Evolutionary conservation across 2,329 filamentous ascomycete species (phyloP).

Genomic region (Zopfia rhizophila): DNA sequence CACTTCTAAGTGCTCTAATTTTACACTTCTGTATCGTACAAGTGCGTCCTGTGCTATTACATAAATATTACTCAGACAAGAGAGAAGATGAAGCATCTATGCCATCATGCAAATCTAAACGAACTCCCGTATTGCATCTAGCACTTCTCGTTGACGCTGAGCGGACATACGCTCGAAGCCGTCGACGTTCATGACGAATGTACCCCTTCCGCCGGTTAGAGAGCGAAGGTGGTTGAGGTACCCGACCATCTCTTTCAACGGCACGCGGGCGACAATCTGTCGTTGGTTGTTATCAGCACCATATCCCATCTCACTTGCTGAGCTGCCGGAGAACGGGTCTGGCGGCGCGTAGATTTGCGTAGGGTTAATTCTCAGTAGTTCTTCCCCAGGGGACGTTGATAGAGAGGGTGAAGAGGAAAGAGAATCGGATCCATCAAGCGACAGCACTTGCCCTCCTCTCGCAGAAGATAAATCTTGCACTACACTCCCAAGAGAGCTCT

Average conservation of each 20-base stretch:
- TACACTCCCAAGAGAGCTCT: slow-evolving; percentile 81
- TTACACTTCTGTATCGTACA: too few species aligned
- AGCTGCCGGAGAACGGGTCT: slow-evolving; percentile 75
- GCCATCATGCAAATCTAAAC: too few species aligned
- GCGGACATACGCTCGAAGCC: slow-evolving; percentile 74
- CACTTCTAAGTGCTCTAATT: too few species aligned
- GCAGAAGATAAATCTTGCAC: slow-evolving; percentile 82
- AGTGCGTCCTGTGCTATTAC: too few species aligned
- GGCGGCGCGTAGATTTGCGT: slow-evolving; percentile 84
- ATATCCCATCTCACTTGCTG: slow-evolving; percentile 31
- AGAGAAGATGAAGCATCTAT: too few species aligned
- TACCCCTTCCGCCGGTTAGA: slow-evolving; percentile 85
- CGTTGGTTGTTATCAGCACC: slow-evolving; percentile 45
- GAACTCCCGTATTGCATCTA: slow-evolving; percentile 51
- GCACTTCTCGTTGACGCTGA: slow-evolving; percentile 67
- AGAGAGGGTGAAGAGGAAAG: slow-evolving; percentile 15
- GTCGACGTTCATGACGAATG: slow-evolving; percentile 79
- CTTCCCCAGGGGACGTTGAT: slow-evolving; percentile 32
- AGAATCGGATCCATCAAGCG: slow-evolving; percentile 62
- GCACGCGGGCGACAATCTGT: slow-evolving; percentile 85
- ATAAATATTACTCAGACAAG: too few species aligned
- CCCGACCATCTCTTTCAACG: slow-evolving; percentile 95
- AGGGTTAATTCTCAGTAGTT: slow-evolving; percentile 69
- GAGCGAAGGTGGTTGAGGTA: slow-evolving; percentile 90
- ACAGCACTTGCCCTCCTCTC: slow-evolving; percentile 77